Evolutionary conservation across 177 flowering plant species (phyloP).

Genomic region (Vitis hybrid): DNA sequence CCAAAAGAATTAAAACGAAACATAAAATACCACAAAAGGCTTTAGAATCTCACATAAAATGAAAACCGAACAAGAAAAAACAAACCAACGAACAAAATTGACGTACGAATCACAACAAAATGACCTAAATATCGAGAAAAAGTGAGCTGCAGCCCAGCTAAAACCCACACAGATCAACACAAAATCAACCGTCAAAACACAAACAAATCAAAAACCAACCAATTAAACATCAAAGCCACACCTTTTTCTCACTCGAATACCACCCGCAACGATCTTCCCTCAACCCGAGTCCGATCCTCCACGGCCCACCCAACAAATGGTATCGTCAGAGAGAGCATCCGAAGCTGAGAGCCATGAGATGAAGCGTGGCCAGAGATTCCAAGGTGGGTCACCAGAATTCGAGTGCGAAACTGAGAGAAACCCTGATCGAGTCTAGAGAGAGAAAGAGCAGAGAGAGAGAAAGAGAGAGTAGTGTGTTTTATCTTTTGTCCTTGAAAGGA

Average conservation of each 20-base stretch:
- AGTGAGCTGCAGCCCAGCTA: slow-evolving; percentile 18
- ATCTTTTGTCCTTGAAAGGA: slow-evolving; percentile 18
- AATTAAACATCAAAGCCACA: slow-evolving; percentile 3
- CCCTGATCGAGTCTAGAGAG: slow-evolving; percentile 39
- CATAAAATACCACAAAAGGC: slow-evolving; percentile 6
- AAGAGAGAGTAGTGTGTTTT: slow-evolving; percentile 12
- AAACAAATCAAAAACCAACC: background rate
- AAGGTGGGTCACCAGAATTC: slow-evolving; percentile 23
- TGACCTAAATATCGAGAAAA: slow-evolving; percentile 7
- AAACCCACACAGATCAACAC: background rate
- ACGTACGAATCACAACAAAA: slow-evolving; percentile 24
- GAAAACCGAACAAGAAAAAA: slow-evolving; percentile 12
- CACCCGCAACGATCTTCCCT: slow-evolving; percentile 7
- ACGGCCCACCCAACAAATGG: slow-evolving; percentile 21
- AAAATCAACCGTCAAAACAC: background rate
- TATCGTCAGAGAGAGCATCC: slow-evolving; percentile 14
- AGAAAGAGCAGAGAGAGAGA: slow-evolving; percentile 24
- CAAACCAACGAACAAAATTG: background rate
- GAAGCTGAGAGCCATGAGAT: background rate
- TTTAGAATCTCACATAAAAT: background rate
- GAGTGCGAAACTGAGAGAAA: slow-evolving; percentile 36
- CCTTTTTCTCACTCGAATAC: slow-evolving; percentile 14
- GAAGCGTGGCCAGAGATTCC: slow-evolving; percentile 12
- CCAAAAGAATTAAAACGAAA: background rate
- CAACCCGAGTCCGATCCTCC: slow-evolving; percentile 12